Base-by-base conservation (phyloP, 2,329 filamentous ascomycete genomes). In the Colletotrichum truncatum region DNA sequence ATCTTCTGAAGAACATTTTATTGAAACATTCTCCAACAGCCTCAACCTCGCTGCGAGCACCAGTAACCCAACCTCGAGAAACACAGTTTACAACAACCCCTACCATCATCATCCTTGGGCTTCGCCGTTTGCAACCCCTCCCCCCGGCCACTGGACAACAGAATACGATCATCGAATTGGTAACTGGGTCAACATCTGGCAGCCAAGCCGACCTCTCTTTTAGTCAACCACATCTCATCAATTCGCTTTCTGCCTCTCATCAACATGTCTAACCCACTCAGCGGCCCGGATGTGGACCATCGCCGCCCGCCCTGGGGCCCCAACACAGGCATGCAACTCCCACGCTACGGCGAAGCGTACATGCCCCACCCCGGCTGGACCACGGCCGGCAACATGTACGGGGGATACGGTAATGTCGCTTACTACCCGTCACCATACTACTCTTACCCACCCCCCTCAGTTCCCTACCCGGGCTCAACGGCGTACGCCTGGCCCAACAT, bases 391-490 rank as follows among this genome's bases (percentile, higher is more conserved):
- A 26, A 26, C 32, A 36, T 21, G 30, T 43, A 51, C 14, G 55
- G 61, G 16, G 46, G 45, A 36, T 66, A 65, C 55, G 61, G 64
- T 23, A 60, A 28, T 16, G 28, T 34, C 48, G 49, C 49, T 9
- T 52, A 58, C 53, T 77, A 80, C 66, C 78, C 77, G n/a, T 80
- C 80, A 2, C 78, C 74, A 56, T 67, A 75, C 8, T 72, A 78
- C 4, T 70, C 73, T 34, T 55, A 62, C 49, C 23, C 45, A 8
- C 7, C 26, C 34, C 23, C 36, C 14, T 23, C 41, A 28, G 45
- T 28, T 11, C 60, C 52, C 25, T 63, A 59, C 18, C 55, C 54
- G 28, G 55, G 54, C 28, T 49, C 55, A 16, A 52, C 52, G 12
- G 32, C 55, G 28, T 66, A 68, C 51, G 7, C 21, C 7, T 62